These are phyloP conservation scores for Brettanomyces bruxellensis DNA, from an alignment of 805 yeast genomes.

Conservation along the genomic window DNA sequence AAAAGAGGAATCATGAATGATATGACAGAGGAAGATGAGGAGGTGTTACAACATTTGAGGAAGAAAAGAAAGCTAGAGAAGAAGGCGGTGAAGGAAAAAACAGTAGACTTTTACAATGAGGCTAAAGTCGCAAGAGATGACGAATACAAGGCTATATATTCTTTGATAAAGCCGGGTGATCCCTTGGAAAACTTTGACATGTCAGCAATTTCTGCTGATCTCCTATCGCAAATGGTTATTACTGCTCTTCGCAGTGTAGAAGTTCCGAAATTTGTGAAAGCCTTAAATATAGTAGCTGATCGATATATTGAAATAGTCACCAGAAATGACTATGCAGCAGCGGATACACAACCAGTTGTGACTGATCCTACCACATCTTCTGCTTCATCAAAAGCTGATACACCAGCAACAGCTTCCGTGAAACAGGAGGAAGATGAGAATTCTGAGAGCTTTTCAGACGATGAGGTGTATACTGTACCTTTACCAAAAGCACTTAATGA, in stretches of 20 bases:
- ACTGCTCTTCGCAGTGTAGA: slow-evolving; percentile 54
- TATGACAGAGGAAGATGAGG: slow-evolving; percentile 30
- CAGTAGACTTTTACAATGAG: slow-evolving; percentile 22
- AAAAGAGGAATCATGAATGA: slow-evolving; percentile 27
- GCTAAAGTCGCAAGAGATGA: slow-evolving; percentile 28
- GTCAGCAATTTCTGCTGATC: slow-evolving; percentile 53
- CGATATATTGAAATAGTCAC: slow-evolving; percentile 46
- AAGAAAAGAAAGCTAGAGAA: slow-evolving; percentile 16
- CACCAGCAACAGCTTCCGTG: background rate
- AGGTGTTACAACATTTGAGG: slow-evolving; percentile 13
- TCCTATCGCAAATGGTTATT: slow-evolving; percentile 55
- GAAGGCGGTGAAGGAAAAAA: slow-evolving; percentile 5
- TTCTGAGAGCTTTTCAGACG: slow-evolving; percentile 3
- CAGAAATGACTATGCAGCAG: slow-evolving; percentile 5
- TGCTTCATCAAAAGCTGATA: background rate
- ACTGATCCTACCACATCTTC: background rate
- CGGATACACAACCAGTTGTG: background rate
- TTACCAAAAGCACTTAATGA: slow-evolving; percentile 44
- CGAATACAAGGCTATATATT: slow-evolving; percentile 57
- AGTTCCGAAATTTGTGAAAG: slow-evolving; percentile 46
- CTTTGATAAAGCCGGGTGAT: slow-evolving; percentile 52
- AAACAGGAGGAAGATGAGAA: slow-evolving; percentile 24
- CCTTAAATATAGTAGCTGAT: slow-evolving; percentile 58
- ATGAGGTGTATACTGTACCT: slow-evolving; percentile 34
- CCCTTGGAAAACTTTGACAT: slow-evolving; percentile 62